A percentile compares a stretch with the other conserved stretches of the same genome.
Conservation (phyloP, 805 yeast genomes). For the Jamesozyma lodderae region DNA sequence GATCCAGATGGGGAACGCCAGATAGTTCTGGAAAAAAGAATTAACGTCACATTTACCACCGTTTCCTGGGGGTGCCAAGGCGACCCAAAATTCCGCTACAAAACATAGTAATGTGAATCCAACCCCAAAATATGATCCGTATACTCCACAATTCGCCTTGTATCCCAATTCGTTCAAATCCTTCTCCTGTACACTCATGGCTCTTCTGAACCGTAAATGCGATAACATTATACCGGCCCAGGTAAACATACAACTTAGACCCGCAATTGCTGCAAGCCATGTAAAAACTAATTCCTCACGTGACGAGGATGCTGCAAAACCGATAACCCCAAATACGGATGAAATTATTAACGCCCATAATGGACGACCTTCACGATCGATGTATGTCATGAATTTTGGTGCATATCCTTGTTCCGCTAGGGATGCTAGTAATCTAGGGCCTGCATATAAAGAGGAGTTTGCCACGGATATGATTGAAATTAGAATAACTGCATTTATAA, state of each 20-base stretch:
- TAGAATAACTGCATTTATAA: slow-evolving; percentile 67
- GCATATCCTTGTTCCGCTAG: slow-evolving; percentile 64
- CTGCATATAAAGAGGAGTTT: slow-evolving; percentile 65
- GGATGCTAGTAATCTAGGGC: slow-evolving; percentile 60
- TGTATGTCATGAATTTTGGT: slow-evolving; percentile 43
- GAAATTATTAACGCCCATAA: slow-evolving; percentile 44
- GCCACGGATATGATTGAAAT: slow-evolving; percentile 69
- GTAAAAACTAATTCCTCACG: slow-evolving; percentile 45
- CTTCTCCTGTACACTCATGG: slow-evolving; percentile 43
- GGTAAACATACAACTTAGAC: slow-evolving; percentile 48
- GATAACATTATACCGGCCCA: slow-evolving; percentile 48
- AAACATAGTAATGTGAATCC: slow-evolving; percentile 40
- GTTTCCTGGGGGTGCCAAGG: slow-evolving; percentile 45
- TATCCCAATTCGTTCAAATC: slow-evolving; percentile 41
- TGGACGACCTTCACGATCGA: slow-evolving; percentile 55
- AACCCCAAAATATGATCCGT: slow-evolving; percentile 45
- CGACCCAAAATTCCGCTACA: slow-evolving; percentile 55
- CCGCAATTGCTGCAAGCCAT: slow-evolving; percentile 53
- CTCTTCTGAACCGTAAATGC: slow-evolving; percentile 47
- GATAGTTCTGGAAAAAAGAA: slow-evolving; percentile 44
- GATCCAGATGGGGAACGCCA: slow-evolving; percentile 39
- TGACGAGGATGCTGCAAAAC: slow-evolving; percentile 49
- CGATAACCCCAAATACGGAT: slow-evolving; percentile 45
- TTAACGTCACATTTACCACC: slow-evolving; percentile 31
- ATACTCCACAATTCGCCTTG: slow-evolving; percentile 39